phyloP scores from a whole-genome alignment of 148 eudicot genomes.

The Heliamphora exappendiculata region DNA sequence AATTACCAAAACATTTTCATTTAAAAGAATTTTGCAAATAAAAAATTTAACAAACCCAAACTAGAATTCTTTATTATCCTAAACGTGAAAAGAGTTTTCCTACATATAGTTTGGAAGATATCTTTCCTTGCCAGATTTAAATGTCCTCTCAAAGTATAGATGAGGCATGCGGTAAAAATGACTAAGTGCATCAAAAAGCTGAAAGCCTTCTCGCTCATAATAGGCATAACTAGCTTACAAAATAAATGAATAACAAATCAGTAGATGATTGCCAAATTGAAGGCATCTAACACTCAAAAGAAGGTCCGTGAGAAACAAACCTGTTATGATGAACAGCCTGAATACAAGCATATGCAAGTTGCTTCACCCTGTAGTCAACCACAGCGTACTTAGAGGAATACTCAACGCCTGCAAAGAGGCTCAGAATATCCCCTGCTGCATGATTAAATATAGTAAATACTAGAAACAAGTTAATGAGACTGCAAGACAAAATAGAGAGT shows the following conservation, averaged over 20 bases:
- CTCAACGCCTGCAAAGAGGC: constrained; percentile 57
- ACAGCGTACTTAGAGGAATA: constrained; percentile 36
- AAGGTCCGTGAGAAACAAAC: constrained; percentile 25
- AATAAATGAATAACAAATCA: constrained; percentile 3
- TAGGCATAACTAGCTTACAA: neutral
- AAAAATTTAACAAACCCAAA: neutral
- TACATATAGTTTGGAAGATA: neutral
- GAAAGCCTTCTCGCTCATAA: neutral
- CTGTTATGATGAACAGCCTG: constrained; percentile 75
- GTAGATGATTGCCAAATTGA: neutral
- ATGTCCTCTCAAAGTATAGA: neutral
- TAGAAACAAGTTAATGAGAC: constrained; percentile 2
- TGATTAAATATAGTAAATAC: constrained; percentile 13
- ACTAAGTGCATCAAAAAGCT: neutral
- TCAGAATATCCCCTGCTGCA: constrained; percentile 46
- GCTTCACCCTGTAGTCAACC: constrained; percentile 74
- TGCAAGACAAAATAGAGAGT: neutral
- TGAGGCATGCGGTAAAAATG: neutral
- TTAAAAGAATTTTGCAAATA: neutral
- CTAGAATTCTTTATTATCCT: neutral
- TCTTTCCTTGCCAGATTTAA: neutral
- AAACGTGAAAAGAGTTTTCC: neutral
- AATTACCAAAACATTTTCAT: neutral
- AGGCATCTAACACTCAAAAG: neutral
- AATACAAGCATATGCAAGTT: constrained; percentile 57